Percentiles rank a stretch among this genome's conserved stretches.
Conservation (phyloP, 2,329 filamentous ascomycete species). For the Simplicillium aogashimaense region DNA sequence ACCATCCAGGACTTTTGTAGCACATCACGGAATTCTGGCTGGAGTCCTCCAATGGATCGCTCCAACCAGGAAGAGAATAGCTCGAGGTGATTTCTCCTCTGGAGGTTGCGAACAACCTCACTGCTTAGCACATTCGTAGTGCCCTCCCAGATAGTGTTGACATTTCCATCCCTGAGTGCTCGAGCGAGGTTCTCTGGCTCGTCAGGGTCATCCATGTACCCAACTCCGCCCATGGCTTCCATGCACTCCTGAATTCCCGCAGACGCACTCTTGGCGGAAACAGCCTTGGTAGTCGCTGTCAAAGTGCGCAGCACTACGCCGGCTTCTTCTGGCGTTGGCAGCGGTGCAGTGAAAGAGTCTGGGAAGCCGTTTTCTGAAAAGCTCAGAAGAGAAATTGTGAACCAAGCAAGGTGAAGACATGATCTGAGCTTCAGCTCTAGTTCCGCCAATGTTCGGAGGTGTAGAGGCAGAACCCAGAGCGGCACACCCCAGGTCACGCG, state of each 20-base stretch:
- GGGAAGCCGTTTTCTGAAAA: constrained; percentile 7
- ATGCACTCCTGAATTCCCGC: constrained; percentile 8
- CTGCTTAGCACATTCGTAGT: constrained; percentile 9
- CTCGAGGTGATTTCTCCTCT: constrained; percentile 3
- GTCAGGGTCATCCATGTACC: constrained; percentile 9
- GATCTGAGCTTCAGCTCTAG: constrained; percentile 6
- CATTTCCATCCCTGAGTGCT: constrained; percentile 5
- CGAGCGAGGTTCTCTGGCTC: constrained; percentile 8
- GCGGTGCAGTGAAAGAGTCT: not conserved
- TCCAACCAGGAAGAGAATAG: constrained; percentile 2
- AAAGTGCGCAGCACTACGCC: constrained; percentile 4
- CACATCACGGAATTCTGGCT: not conserved
- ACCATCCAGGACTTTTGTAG: constrained; percentile 1
- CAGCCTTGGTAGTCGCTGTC: constrained; percentile 6
- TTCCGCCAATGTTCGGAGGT: constrained; percentile 7
- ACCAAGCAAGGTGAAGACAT: constrained; percentile 5
- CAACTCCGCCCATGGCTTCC: constrained; percentile 8
- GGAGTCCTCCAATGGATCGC: not conserved
- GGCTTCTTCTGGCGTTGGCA: constrained; percentile 1
- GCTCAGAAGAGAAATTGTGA: constrained; percentile 7
- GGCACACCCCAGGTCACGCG: constrained; percentile 5
- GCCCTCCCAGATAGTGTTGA: constrained; percentile 9
- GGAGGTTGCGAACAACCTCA: constrained; percentile 7
- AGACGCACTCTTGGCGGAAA: constrained; percentile 6
- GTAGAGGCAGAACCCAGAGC: constrained; percentile 7